phyloP scores from a whole-genome alignment of 495 filamentous ascomycete genomes.

The Xylaria intraflava region DNA sequence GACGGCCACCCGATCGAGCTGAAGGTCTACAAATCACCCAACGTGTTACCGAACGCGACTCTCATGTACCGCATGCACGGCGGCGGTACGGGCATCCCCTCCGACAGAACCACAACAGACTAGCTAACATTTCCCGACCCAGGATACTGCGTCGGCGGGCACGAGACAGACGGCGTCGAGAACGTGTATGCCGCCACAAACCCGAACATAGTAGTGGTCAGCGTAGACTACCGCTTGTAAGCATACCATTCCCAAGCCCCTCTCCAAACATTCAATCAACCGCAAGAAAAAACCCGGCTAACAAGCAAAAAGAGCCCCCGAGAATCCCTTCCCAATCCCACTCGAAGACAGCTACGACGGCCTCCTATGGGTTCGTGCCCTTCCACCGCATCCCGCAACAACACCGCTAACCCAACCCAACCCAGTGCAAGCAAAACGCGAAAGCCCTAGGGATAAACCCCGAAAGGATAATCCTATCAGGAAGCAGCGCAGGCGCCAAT shows the following conservation, averaged over 20 bases:
- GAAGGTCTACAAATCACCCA: slow-evolving; percentile 21
- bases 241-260: not conserved
- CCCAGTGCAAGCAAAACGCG: slow-evolving; percentile 19
- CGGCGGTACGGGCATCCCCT: slow-evolving; percentile 13
- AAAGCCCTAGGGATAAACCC: slow-evolving; percentile 17
- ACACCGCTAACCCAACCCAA: not conserved
- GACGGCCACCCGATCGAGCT: slow-evolving; percentile 19
- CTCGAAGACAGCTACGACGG: slow-evolving; percentile 21
- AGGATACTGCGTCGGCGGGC: slow-evolving; percentile 18
- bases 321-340: slow-evolving; percentile 16
- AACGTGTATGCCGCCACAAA: slow-evolving; percentile 22
- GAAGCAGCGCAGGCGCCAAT: slow-evolving; percentile 22
- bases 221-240: slow-evolving; percentile 22
- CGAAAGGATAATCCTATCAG: slow-evolving; percentile 19
- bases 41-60: slow-evolving; percentile 12
- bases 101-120: not conserved
- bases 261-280: not conserved
- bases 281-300: not conserved
- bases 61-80: slow-evolving; percentile 24
- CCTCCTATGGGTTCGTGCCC: slow-evolving; percentile 21
- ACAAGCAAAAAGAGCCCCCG: slow-evolving; percentile 16
- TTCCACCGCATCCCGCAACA: not conserved
- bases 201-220: slow-evolving; percentile 19
- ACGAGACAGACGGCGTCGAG: slow-evolving; percentile 22
- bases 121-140: slow-evolving; percentile 1